These are phyloP conservation scores for Coemansia sp. DNA, from an alignment of 192 early-diverging fungal species.

Conservation along the genomic window DNA sequence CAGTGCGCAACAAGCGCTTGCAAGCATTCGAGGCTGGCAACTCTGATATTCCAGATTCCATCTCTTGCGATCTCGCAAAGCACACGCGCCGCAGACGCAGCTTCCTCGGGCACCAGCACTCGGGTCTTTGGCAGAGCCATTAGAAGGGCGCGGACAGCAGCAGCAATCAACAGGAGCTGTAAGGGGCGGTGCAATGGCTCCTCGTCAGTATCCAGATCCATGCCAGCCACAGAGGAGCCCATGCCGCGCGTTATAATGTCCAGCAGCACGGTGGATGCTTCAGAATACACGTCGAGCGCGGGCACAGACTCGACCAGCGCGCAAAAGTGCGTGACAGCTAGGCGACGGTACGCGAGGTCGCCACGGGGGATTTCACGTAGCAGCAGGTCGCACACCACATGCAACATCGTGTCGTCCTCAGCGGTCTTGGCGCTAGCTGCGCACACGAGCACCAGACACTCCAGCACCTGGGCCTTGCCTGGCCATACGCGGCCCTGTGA, in stretches of 20 bases:
- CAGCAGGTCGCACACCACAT: conserved; percentile 21
- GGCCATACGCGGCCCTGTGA: conserved; percentile 39
- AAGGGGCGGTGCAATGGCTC: conserved; percentile 28
- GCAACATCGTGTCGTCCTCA: not conserved
- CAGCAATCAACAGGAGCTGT: conserved; percentile 33
- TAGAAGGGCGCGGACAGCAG: conserved; percentile 27
- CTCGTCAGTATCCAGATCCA: conserved; percentile 16
- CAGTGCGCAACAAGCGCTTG: conserved; percentile 53
- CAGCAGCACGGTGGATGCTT: conserved; percentile 10
- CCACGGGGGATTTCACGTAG: conserved; percentile 25
- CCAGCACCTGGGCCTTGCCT: conserved; percentile 41
- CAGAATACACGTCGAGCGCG: conserved; percentile 16
- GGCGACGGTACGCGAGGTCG: conserved; percentile 24
- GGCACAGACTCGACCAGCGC: conserved; percentile 10
- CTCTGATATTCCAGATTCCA: conserved; percentile 82
- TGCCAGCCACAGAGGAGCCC: not conserved
- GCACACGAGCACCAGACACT: conserved; percentile 31
- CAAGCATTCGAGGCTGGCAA: conserved; percentile 68
- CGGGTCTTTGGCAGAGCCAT: conserved; percentile 15
- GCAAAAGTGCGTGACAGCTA: conserved; percentile 17
- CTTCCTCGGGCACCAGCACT: conserved; percentile 39
- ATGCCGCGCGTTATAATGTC: conserved; percentile 2
- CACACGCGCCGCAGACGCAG: conserved; percentile 35
- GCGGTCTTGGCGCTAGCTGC: not conserved
- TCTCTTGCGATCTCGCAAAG: conserved; percentile 57